Evolutionary conservation across 2,329 filamentous ascomycete species (phyloP).

Genomic region (Sporothrix luriei): DNA sequence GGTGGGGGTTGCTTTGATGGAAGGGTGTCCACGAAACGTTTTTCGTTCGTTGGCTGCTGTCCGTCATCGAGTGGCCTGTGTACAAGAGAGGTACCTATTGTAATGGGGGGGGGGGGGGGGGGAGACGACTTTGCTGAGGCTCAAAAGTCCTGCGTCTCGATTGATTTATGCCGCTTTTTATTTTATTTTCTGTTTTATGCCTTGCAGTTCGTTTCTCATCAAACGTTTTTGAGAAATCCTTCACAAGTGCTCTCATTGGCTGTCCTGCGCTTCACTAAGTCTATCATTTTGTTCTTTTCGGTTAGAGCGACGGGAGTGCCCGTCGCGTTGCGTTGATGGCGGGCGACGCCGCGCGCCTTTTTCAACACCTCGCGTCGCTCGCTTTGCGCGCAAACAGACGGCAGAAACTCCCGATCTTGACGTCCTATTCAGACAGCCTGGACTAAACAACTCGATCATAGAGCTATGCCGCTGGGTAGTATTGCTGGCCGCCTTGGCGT

Average conservation of each 20-base stretch:
- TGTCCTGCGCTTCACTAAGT: constrained; percentile 4
- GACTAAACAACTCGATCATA: too few species aligned
- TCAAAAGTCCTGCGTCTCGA: constrained; percentile 4
- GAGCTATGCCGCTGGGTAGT: too few species aligned
- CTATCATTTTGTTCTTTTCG: constrained; percentile 22
- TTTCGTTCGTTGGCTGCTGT: not conserved
- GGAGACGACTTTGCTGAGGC: not conserved
- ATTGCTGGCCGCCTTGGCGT: not conserved
- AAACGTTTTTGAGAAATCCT: not conserved
- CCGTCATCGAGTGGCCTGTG: not conserved
- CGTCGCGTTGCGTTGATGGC: constrained; percentile 26
- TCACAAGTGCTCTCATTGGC: not conserved
- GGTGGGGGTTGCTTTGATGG: not conserved
- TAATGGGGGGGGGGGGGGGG: not conserved
- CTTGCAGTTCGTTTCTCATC: too few species aligned
- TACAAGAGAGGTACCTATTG: not conserved
- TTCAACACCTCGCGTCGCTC: not conserved
- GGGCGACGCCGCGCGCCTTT: constrained; percentile 19
- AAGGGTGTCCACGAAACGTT: not conserved
- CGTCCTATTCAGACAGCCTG: too few species aligned
- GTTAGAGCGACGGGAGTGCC: constrained; percentile 31
- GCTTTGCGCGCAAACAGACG: not conserved
- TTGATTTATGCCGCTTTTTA: not conserved
- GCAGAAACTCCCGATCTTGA: too few species aligned
- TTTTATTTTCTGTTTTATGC: not conserved